Evolutionary conservation across 179 eudicot species (phyloP), one percentile per base, ranked within the genome.

Genomic region (Kewa caespitosa): DNA sequence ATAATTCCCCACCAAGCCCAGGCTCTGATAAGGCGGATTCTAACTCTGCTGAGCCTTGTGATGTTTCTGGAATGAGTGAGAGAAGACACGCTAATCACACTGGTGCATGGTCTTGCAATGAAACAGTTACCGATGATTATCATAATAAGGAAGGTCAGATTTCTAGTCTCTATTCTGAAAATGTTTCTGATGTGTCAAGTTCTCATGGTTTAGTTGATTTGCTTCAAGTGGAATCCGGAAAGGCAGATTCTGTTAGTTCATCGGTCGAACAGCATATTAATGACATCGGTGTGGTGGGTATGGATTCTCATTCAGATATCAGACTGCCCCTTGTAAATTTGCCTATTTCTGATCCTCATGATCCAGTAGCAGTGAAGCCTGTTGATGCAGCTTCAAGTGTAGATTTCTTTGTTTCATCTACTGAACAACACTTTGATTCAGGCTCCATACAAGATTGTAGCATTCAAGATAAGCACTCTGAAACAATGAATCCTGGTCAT

Each of bases 111-210:
- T 76, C 81, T 36, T 68, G 76, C 42, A 39, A 70, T 36, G 63
- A 55, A 77, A 77, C 81, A 79, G 54, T 41, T 60, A 75, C 83
- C 36, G 81, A 75, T 66, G 46, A 69, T 55, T 55, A 73, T 63
- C 75, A 23, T 54, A 83, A 80, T 39, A 57, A 79, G 66, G 87
- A 74, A 50, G 54, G 81, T 74, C 75, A 69, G 43, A 73, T 76
- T 76, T 75, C 79, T 64, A 68, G 60, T 64, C 79, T 60, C 54
- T 54, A 46, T 39, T 87, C 76, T 57, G 84, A 78, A 43, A 61
- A 74, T 28, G 74, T 64, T 25, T 52, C 38, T 67, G 76, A 38
- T 74, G 42, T 39, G 57, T 55, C 78, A 54, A 74, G 55, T 27
- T 61, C 70, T 36, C 66, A 78, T 76, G 72, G 61, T 57, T 64